Percentiles rank a stretch among this genome's conserved stretches.
phyloP scores from a whole-genome alignment of 257 asterid genomes.

The Solanum stenotomum region DNA sequence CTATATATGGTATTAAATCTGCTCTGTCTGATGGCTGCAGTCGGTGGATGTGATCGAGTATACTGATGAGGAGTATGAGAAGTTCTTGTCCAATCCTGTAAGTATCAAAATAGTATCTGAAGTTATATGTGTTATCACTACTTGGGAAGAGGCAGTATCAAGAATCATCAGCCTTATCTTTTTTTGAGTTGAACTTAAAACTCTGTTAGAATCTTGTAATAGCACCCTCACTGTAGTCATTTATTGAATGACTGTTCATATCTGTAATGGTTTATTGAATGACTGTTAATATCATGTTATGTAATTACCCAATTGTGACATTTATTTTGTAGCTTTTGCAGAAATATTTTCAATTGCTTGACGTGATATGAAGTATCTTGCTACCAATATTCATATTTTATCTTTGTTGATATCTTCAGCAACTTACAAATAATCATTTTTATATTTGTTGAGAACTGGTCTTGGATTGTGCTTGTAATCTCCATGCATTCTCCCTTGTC shows the following conservation, averaged over 20 bases:
- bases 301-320: background rate
- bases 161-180: background rate
- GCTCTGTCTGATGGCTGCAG: conserved; percentile 30
- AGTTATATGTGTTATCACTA: background rate
- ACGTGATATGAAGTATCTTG: background rate
- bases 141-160: background rate
- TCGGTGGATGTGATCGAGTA: conserved; percentile 83
- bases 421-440: background rate
- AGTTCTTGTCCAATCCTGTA: conserved; percentile 69
- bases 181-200: background rate
- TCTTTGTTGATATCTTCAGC: background rate
- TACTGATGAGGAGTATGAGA: conserved; percentile 92
- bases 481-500: background rate
- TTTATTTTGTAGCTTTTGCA: background rate
- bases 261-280: background rate
- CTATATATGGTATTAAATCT: background rate
- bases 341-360: background rate
- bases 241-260: background rate
- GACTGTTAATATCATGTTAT: background rate
- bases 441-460: background rate
- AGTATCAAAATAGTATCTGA: conserved; percentile 11
- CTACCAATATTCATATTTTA: background rate
- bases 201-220: background rate
- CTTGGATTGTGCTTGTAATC: background rate
- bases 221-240: background rate